Evolutionary conservation across 1,284 basidiomycete species (phyloP).

Genomic region (Macrocybe sp.): DNA sequence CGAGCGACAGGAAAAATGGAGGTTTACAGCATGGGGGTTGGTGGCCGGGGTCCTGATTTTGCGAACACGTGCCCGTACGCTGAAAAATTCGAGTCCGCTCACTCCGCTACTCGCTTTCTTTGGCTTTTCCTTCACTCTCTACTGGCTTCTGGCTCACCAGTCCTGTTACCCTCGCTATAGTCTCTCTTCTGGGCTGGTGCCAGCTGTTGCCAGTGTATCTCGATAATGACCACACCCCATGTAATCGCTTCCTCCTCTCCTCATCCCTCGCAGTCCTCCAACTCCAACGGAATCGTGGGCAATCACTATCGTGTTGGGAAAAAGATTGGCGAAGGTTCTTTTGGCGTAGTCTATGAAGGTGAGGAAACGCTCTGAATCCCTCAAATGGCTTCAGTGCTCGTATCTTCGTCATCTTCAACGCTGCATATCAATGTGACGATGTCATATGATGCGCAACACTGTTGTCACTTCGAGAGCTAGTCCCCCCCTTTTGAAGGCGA

Average conservation of each 20-base stretch:
- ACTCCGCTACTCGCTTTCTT: conserved; percentile 2
- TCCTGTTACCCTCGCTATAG: conserved; percentile 10
- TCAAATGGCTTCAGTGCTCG: too few species aligned
- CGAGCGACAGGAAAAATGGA: too few species aligned
- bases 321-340: conserved; percentile 86
- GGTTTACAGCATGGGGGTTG: too few species aligned
- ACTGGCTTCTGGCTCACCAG: conserved; percentile 13
- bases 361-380: conserved; percentile 11
- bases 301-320: conserved; percentile 76
- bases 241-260: conserved; percentile 69
- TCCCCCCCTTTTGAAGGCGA: not conserved
- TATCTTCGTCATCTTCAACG: not conserved
- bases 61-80: too few species aligned
- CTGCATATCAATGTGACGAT: conserved; percentile 4
- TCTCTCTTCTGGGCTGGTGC: not conserved
- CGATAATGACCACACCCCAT: conserved; percentile 66
- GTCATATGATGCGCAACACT: not conserved
- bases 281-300: conserved; percentile 69
- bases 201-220: too few species aligned
- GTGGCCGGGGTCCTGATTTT: too few species aligned
- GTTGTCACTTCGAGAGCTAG: not conserved
- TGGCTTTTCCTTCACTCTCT: conserved; percentile 6
- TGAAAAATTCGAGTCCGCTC: conserved; percentile 19
- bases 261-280: conserved; percentile 53
- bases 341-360: conserved; percentile 83